A percentile compares a stretch with the other conserved stretches of the same genome.
phyloP scores from a whole-genome alignment of 345 rosid genomes.

The Eutrema heterophyllum region DNA sequence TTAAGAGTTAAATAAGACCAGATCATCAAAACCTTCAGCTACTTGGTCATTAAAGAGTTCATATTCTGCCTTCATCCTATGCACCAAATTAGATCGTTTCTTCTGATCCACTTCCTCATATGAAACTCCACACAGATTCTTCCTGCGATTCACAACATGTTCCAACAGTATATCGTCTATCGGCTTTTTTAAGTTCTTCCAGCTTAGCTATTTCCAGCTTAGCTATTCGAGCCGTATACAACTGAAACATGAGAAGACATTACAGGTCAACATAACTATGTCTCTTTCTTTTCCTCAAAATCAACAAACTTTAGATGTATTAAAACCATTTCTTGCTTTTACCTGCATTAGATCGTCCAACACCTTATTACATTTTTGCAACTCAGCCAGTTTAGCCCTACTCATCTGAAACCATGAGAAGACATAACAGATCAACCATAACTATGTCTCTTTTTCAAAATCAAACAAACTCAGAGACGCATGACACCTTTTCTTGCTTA shows the following conservation, averaged over 20 bases:
- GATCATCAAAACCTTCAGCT: conserved; percentile 7
- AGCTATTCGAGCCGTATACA: neutral
- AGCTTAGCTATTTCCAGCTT: neutral
- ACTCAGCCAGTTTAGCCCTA: neutral
- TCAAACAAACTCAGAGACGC: neutral
- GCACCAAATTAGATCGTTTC: neutral
- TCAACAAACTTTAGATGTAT: neutral
- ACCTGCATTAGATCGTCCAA: neutral
- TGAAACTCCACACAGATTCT: conserved; percentile 7
- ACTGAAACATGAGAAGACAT: neutral
- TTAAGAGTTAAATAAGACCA: neutral
- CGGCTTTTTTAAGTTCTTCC: neutral
- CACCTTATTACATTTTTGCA: neutral
- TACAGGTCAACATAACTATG: neutral
- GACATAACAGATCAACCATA: no score
- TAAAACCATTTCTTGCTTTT: neutral
- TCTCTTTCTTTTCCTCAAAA: neutral
- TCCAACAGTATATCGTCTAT: neutral
- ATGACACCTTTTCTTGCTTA: neutral
- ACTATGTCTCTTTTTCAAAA: neutral
- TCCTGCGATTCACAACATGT: neutral
- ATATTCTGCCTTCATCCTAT: neutral
- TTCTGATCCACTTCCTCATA: neutral
- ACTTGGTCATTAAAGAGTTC: neutral
- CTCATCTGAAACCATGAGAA: neutral